These are phyloP conservation scores for Pseudopyrenochaeta lycopersici DNA, from an alignment of 2,329 filamentous ascomycete genomes.

Conservation along the genomic window DNA sequence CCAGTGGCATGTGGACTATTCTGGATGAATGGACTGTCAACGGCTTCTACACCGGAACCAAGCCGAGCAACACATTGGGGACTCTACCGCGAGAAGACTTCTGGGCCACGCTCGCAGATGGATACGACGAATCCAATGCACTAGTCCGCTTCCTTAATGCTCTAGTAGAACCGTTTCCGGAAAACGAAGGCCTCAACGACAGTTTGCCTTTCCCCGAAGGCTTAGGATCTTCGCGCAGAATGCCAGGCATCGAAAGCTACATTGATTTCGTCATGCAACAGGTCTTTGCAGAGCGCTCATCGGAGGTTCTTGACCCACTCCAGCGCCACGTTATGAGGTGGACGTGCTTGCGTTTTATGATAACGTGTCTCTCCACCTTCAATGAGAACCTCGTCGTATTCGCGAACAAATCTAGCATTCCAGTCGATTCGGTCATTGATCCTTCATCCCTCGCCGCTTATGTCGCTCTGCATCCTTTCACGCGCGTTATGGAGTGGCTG, in stretches of 20 bases:
- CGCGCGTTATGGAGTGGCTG: constrained; percentile 96
- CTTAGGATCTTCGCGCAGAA: constrained; percentile 78
- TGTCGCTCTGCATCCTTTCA: constrained; percentile 88
- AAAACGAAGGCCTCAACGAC: constrained; percentile 72
- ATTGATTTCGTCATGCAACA: constrained; percentile 88
- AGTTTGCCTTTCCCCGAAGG: constrained; percentile 85
- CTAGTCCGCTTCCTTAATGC: constrained; percentile 81
- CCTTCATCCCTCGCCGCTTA: constrained; percentile 81
- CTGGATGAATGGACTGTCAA: constrained; percentile 77
- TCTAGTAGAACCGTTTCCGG: constrained; percentile 72
- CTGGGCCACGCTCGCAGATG: constrained; percentile 76
- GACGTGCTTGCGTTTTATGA: constrained; percentile 84
- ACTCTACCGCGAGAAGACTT: constrained; percentile 55
- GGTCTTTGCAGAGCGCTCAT: constrained; percentile 74
- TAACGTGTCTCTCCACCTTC: constrained; percentile 82
- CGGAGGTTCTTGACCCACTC: constrained; percentile 68
- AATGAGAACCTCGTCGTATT: constrained; percentile 93
- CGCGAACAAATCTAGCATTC: constrained; percentile 78
- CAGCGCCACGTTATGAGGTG: constrained; percentile 79
- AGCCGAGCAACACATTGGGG: constrained; percentile 35
- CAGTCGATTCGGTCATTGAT: constrained; percentile 77
- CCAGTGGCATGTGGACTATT: constrained; percentile 78
- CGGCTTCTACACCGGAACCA: constrained; percentile 44
- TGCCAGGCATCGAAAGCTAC: constrained; percentile 89
- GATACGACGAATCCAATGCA: constrained; percentile 85